Base-by-base conservation (phyloP, 2,329 filamentous ascomycete genomes). In the Talaromyces amestolkiae region DNA sequence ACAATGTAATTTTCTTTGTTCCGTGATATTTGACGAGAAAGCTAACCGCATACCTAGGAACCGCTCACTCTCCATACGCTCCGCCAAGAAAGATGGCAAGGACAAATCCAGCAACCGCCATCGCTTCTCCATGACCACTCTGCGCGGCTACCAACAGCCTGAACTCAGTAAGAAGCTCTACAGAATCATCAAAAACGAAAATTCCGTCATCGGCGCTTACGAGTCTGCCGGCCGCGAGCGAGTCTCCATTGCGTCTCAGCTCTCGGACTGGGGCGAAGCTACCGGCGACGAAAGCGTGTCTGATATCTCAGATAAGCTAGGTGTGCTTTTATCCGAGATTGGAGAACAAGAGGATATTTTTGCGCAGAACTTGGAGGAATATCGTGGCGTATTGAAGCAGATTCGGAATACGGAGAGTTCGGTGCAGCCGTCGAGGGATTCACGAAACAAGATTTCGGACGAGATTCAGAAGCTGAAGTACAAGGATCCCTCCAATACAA, bases 331-430 rank as follows among this genome's bases (percentile, higher is more conserved):
- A 67, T 90, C 91, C 24, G 95, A 98, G 82, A 87, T 99, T 67
- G 95, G 93, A 61, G 93, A 97, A 79, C 93, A 96, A 79, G 95
- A 99, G 77, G 93, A 97, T 70, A 75, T 84, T 54, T 98, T 93
- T 78, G 92, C 93, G 4, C 90, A 94, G 77, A 89, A 89, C 58
- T 78, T 99, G 64, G 95, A 99, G 77, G 93, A 97, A 68, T 92
- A 91, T 70, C 87, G 95, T 58, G 85, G 83, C 39, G 80, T 92
- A 27, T 83, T 99, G 77, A 99, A 99, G 85, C 86, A 91, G 70
- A 96, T 99, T 71, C 87, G 95, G 70, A 96, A 99, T 79, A 97
- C 93, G 15, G 95, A 99, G 83, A 90, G 90, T 80, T 96, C 91
- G 70, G 94, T 99, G 17, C 93, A 97, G 82, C 95, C 95, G 7